Base-by-base conservation (phyloP, 768 basidiomycete genomes). In the Mycena alexandri region DNA sequence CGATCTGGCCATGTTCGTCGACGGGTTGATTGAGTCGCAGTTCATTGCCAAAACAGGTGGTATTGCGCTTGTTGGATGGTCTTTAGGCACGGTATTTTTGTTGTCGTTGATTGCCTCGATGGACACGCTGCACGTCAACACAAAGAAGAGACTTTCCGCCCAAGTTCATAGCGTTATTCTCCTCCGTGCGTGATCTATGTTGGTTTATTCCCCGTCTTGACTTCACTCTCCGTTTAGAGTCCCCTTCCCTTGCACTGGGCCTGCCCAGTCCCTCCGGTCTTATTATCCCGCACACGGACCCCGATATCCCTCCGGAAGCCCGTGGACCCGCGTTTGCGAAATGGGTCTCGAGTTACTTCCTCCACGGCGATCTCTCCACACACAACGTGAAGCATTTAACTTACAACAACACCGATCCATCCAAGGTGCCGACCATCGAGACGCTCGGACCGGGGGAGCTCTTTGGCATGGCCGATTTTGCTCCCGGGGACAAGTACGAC, bases 51-150 rank as follows among this genome's bases (percentile, higher is more conserved):
- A 61, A 43, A 43, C 56, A 48, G 65, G 75, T 62, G 74, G 67
- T n/a, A 68, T 78, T 5, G 65, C 70, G 17, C 59, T 79, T 7
- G 55, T 63, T 5, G 77, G 73, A 16, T 81, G 79, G 78, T 79
- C 79, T 1, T 34, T 79, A 47, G 80, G 79, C 0, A 71, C 58
- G 7, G 44, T 69, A 1, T 79, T 77, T 51, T 25, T 77, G 11
- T 57, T 74, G 44, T 60, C 74, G 12, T 47, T 73, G n/a, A 63
- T 77, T 2, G 71, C 72, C 0, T 68, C 71, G 11, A 72, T 79
- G 47, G 66, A 61, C 6, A 57, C 41, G 6, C 57, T 78, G 11
- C 71, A 73, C 8, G 48, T 46, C 10, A 68, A 60, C 14, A 63
- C 71, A 7, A 60, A 68, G 25, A 53, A 63, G 25, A 61, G 73